Conservation (phyloP, 345 rosid species). For the Murraya paniculata region DNA sequence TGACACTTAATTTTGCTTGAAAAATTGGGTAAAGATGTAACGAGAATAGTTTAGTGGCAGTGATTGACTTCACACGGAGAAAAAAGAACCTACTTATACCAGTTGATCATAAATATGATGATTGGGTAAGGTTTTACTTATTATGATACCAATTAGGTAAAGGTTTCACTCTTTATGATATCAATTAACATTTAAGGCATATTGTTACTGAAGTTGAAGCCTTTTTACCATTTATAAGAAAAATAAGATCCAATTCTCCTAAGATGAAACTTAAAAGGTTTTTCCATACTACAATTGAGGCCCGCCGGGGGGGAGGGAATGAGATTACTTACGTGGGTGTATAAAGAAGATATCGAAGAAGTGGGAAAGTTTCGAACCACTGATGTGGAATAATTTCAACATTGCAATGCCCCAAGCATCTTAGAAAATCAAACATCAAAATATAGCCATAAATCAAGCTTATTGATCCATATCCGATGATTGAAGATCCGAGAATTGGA, state of each 20-base stretch:
- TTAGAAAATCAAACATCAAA: slow-evolving; percentile 62
- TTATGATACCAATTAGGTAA: neutral
- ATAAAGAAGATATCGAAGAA: slow-evolving; percentile 65
- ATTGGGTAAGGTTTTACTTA: neutral
- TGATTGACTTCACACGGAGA: neutral
- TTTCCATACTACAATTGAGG: neutral
- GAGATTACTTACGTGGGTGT: slow-evolving; percentile 76
- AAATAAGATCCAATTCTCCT: neutral
- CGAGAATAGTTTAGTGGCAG: neutral
- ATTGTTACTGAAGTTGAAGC: neutral
- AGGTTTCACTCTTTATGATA: neutral
- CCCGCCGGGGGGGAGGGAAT: neutral
- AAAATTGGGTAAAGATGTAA: neutral
- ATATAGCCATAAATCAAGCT: slow-evolving; percentile 56
- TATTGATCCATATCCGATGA: slow-evolving; percentile 67
- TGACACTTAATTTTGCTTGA: neutral
- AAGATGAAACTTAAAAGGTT: neutral
- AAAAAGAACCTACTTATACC: neutral
- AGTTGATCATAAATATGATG: neutral
- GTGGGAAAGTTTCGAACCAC: slow-evolving; percentile 53
- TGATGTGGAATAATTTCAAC: slow-evolving; percentile 68
- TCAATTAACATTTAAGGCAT: neutral
- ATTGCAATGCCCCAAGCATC: slow-evolving; percentile 85
- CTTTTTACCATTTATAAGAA: neutral
- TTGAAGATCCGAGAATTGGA: slow-evolving; percentile 64